These are phyloP conservation scores for Pichia phayaonensis DNA, from an alignment of 805 yeast species.

Conservation along the genomic window DNA sequence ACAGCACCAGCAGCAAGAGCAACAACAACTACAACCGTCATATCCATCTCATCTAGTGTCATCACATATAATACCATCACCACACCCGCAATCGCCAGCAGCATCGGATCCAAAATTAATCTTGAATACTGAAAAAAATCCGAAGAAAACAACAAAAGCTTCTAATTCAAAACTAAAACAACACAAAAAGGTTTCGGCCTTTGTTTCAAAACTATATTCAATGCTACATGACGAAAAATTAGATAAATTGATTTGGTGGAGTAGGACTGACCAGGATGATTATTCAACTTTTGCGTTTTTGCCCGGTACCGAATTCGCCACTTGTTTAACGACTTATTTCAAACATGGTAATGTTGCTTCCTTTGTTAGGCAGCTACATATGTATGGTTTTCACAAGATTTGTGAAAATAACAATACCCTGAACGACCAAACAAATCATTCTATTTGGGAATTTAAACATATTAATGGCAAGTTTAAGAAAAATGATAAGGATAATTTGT, in stretches of 20 bases:
- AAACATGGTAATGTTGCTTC: constrained; percentile 92
- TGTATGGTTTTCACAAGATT: constrained; percentile 92
- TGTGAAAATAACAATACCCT: constrained; percentile 29
- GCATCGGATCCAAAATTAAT: not conserved
- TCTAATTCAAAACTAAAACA: constrained; percentile 4
- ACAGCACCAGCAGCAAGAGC: not conserved
- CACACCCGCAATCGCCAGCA: constrained; percentile 3
- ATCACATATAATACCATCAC: not conserved
- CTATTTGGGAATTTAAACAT: constrained; percentile 53
- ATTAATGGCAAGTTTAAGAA: constrained; percentile 41
- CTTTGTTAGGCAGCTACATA: constrained; percentile 88
- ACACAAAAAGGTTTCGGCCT: constrained; percentile 44
- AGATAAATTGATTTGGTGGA: constrained; percentile 57
- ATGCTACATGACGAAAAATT: constrained; percentile 54
- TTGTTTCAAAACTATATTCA: constrained; percentile 55
- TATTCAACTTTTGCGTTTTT: constrained; percentile 53
- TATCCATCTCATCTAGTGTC: not conserved
- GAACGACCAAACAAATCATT: constrained; percentile 14
- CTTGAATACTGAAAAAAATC: not conserved
- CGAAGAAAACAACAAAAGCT: not conserved
- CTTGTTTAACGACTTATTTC: constrained; percentile 63
- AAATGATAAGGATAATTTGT: constrained; percentile 38
- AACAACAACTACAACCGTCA: not conserved
- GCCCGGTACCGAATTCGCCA: constrained; percentile 58
- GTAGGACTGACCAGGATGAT: constrained; percentile 35